Base-by-base conservation (phyloP, 495 filamentous ascomycete species). In the Jackrogersella multiformis region DNA sequence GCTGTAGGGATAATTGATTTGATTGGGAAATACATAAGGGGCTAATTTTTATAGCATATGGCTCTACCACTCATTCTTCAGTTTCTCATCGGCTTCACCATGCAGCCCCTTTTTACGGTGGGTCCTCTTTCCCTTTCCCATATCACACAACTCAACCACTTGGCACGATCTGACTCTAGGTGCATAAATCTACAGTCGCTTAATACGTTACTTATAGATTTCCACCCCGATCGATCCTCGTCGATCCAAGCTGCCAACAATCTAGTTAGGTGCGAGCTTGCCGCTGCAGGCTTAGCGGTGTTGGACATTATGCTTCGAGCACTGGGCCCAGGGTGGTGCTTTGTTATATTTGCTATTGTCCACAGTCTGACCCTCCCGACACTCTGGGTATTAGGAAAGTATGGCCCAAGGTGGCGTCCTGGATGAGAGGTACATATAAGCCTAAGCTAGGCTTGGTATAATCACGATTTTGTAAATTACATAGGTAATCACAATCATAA, bases 201-300 rank as follows among this genome's bases (percentile, higher is more conserved):
- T 1, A 48, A 48, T 12, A 48, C 21, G 9, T n/a, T 48, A n/a
- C 21, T 48, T 7, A 21, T 48, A 8, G 44, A 48, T 28, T 48
- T 48, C 10, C 44, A 48, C 12, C 44, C 44, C 9, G 44, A 48
- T 13, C 4, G 16, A 23, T 48, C 44, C 1, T 48, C 44, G 13
- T 48, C 44, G 2, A 21, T 23, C 44, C 44, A 48, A n/a, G 44
- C 44, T 48, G 44, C 44, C n/a, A 48, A 48, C 12, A 48, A 48
- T 7, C 21, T 48, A 28, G 44, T 48, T n/a, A 12, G 44, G 10
- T 48, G 44, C 7, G 44, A 48, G 13, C 21, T 48, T 48, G 44
- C 44, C 28, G 44, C 44, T 7, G 10, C 21, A n/a, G 44, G 44
- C 13, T 12, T 48, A 28, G 44, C 44, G 12, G 21, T 48, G 28